phyloP scores from a whole-genome alignment of 139 green algal species.

The Edaphochlamys debaryana region DNA sequence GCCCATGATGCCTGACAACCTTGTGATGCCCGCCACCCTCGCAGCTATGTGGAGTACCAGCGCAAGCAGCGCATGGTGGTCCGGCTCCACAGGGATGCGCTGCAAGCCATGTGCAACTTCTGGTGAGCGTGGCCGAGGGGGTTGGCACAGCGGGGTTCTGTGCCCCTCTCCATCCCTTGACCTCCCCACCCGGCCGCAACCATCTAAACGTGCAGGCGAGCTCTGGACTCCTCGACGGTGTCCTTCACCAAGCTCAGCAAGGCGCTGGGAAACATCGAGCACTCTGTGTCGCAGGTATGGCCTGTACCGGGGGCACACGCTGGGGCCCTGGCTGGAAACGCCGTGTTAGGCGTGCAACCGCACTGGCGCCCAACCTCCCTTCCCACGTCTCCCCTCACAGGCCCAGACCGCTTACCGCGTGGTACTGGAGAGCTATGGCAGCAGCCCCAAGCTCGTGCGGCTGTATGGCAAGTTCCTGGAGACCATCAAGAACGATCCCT shows the following conservation, averaged over 20 bases:
- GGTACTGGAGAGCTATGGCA: conserved; percentile 58
- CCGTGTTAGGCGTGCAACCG: too few relatives aligned
- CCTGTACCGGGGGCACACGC: too few relatives aligned
- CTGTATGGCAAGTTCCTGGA: conserved; percentile 67
- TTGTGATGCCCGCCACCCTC: not conserved
- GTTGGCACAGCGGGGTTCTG: too few relatives aligned
- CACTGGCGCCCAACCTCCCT: too few relatives aligned
- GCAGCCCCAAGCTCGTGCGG: conserved; percentile 55
- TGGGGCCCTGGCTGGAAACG: too few relatives aligned
- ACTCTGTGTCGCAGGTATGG: conserved; percentile 4
- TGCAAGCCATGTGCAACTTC: conserved; percentile 57
- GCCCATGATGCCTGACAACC: too few relatives aligned
- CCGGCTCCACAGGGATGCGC: conserved; percentile 49
- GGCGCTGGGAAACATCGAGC: conserved; percentile 24
- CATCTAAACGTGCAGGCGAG: not conserved
- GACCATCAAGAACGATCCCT: conserved; percentile 56
- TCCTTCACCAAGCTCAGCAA: conserved; percentile 26
- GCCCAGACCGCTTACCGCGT: conserved; percentile 44
- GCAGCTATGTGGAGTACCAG: not conserved
- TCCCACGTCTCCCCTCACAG: too few relatives aligned
- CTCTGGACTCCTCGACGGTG: not conserved
- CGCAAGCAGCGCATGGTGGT: conserved; percentile 59
- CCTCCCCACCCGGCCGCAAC: too few relatives aligned
- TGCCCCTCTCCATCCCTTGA: too few relatives aligned
- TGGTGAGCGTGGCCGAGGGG: conserved; percentile 1